phyloP scores from a whole-genome alignment of 169 alveolate genomes.

The Eimeria tenella region DNA sequence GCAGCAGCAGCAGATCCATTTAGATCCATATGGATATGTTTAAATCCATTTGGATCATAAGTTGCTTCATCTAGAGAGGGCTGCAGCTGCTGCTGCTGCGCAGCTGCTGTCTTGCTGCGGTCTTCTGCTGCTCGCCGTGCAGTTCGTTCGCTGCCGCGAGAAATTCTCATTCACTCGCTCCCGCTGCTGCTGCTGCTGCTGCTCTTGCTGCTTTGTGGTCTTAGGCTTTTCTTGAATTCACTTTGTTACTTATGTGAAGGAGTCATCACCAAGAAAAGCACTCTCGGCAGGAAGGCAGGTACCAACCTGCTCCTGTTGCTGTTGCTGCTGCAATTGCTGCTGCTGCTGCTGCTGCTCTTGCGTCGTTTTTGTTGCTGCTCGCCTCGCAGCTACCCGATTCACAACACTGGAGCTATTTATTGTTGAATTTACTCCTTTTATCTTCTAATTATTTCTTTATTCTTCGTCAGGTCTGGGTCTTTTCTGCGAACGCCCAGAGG shows the following conservation, averaged over 20 bases:
- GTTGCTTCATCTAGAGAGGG: too few species aligned
- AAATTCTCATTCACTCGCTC: too few species aligned
- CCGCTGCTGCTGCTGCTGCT: background rate
- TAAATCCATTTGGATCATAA: background rate
- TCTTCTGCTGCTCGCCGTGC: background rate
- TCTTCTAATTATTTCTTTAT: background rate
- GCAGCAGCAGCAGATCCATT: too few species aligned
- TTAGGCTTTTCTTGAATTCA: slow-evolving; percentile 73
- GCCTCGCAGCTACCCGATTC: background rate
- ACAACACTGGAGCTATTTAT: background rate
- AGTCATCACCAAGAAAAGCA: slow-evolving; percentile 83
- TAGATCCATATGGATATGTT: background rate
- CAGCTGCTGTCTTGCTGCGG: background rate
- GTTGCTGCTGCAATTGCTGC: slow-evolving; percentile 16
- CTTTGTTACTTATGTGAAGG: slow-evolving; percentile 82
- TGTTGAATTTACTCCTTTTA: background rate
- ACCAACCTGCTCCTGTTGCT: slow-evolving; percentile 10
- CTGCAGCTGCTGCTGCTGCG: background rate
- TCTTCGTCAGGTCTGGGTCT: slow-evolving; percentile 80
- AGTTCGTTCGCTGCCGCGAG: background rate
- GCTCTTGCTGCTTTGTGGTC: background rate
- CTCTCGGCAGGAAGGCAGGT: slow-evolving; percentile 84
- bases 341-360: slow-evolving; percentile 32
- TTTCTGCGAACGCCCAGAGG: slow-evolving; percentile 81
- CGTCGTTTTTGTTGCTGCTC: background rate